Base-by-base conservation (phyloP, 2,329 filamentous ascomycete species). In the Aspergillus transmontanensis region DNA sequence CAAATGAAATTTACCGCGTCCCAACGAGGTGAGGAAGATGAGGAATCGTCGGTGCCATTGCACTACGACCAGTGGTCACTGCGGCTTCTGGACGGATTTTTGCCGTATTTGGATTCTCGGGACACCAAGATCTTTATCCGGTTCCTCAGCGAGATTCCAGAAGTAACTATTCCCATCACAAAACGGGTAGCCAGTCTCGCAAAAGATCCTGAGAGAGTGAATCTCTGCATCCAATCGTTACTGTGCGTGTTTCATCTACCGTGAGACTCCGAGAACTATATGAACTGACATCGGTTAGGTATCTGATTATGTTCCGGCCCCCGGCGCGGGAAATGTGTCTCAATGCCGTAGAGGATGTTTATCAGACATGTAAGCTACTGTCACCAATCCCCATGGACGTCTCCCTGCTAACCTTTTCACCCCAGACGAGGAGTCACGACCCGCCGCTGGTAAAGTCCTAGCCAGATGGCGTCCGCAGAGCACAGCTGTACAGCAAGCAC, bases 81-180 rank as follows among this genome's bases (percentile, higher is more conserved):
- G 65, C 90, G 89, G 64, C 84, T 98, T n/a, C 84, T 99, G 21
- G 93, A 97, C 73, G 91, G 91, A 1, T 92, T 99, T 71, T 80
- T 96, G 39, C 92, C 92, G 4, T 98, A 97, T 76, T 83, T 98
- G n/a, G 93, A 97, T 73, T 87, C 90, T 2, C 91, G 92, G 64
- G 95, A 99, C 75, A 75, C 71, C 53, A 94, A 95, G 76, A 86
- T 96, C 26, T 82, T 99, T 61, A 94, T 96, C 32, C 88, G 95
- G 41, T 96, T 98, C 74, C 81, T 99, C 51, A 94, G 93, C 57
- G 95, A 99, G 77, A 89, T 99, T 39, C 95, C 95, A 0, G 89
- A 91, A 48, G 83, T 99, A 39, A 92, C 89, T 64, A 78, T 82
- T 39, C 84, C 86, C 12, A 88, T 98, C 65, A 83, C 98, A 2